Evolutionary conservation across 2,329 filamentous ascomycete genomes (phyloP).

Genomic region (Trichoderma guizhouense): DNA sequence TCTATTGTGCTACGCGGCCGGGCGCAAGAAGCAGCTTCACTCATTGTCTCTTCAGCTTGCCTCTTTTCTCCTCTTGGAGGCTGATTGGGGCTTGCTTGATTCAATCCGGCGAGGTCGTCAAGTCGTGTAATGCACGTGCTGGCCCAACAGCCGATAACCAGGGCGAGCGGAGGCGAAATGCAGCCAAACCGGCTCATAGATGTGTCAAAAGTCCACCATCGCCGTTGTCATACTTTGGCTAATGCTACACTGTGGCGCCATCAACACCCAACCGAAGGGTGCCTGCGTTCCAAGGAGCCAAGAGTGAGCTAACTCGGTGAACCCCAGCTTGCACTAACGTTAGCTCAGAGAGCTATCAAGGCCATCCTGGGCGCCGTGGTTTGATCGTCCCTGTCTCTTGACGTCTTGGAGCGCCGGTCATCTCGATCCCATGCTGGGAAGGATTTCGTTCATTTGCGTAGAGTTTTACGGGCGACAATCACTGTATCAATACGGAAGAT

Average conservation of each 20-base stretch:
- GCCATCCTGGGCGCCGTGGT: background rate
- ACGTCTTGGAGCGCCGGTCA: constrained; percentile 4
- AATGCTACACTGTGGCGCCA: constrained; percentile 1
- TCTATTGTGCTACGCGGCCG: background rate
- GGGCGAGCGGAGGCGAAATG: background rate
- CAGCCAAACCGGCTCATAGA: background rate
- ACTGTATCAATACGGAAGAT: background rate
- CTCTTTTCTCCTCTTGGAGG: background rate
- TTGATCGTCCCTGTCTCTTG: constrained; percentile 12
- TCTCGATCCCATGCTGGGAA: constrained; percentile 3
- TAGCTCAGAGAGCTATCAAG: constrained; percentile 1
- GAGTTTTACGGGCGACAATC: background rate
- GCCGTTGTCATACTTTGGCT: background rate
- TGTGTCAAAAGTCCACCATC: background rate
- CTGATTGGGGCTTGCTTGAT: background rate
- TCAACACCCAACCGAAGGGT: constrained; percentile 1
- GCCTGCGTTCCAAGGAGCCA: background rate
- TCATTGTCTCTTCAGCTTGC: background rate
- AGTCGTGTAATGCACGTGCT: background rate
- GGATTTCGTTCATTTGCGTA: background rate
- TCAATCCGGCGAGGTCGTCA: background rate
- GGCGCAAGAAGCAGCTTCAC: background rate
- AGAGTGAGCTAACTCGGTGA: background rate
- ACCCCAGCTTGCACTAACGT: constrained; percentile 12
- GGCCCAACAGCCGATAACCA: background rate